Evolutionary conservation across 805 yeast genomes (phyloP).

Genomic region (Barnettozyma botsteinii): DNA sequence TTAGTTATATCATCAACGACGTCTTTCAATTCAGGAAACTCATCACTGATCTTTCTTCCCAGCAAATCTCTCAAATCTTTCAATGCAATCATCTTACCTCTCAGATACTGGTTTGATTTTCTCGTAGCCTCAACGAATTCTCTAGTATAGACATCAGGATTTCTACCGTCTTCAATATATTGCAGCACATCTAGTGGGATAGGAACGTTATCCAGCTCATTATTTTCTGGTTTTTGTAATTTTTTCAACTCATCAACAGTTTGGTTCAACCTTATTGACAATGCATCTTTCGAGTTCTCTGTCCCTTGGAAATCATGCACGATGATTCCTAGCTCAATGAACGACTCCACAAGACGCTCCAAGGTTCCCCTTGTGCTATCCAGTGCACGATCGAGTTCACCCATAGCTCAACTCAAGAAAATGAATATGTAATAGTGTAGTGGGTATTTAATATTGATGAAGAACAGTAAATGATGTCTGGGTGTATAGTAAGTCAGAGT

Average conservation of each 20-base stretch:
- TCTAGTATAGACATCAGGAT: slow-evolving; percentile 94
- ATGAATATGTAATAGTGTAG: slow-evolving; percentile 5
- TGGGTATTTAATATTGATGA: background rate
- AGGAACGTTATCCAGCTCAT: slow-evolving; percentile 36
- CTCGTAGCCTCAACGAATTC: slow-evolving; percentile 95
- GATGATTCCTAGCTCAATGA: slow-evolving; percentile 83
- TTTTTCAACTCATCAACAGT: slow-evolving; percentile 36
- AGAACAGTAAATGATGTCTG: background rate
- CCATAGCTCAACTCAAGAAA: too few species aligned
- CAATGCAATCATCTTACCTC: slow-evolving; percentile 78
- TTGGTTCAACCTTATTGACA: slow-evolving; percentile 34
- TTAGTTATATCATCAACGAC: slow-evolving; percentile 51
- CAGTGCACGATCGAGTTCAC: slow-evolving; percentile 25
- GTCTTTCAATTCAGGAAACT: slow-evolving; percentile 68
- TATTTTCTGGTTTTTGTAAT: slow-evolving; percentile 26
- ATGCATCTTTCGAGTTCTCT: slow-evolving; percentile 61
- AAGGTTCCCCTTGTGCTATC: slow-evolving; percentile 28
- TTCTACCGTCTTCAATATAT: slow-evolving; percentile 93
- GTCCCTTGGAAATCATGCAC: slow-evolving; percentile 94
- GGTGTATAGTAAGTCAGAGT: background rate
- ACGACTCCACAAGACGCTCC: slow-evolving; percentile 62
- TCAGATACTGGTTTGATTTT: slow-evolving; percentile 77
- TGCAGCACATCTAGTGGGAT: slow-evolving; percentile 82
- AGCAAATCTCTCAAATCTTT: slow-evolving; percentile 55
- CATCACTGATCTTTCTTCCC: slow-evolving; percentile 62